Evolutionary conservation across 2,329 filamentous ascomycete genomes (phyloP).

Genomic region (Colletotrichum liriopes): DNA sequence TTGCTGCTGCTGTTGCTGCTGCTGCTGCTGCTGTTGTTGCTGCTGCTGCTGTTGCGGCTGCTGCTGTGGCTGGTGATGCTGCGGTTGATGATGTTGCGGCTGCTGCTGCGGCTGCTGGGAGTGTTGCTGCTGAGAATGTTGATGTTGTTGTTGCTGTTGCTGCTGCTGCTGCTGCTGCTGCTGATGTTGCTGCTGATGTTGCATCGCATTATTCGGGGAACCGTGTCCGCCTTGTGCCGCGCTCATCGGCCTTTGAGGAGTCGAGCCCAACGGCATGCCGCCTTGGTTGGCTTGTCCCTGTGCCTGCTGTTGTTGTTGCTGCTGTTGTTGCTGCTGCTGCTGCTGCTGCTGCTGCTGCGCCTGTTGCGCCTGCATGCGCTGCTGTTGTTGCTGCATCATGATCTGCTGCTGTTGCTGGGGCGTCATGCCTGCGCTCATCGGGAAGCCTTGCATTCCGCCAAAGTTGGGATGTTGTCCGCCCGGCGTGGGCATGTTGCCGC

Average conservation of each 20-base stretch:
- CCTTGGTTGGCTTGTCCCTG: constrained; percentile 51
- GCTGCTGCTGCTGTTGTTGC: constrained; percentile 55
- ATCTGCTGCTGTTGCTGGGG: constrained; percentile 52
- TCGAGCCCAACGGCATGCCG: constrained; percentile 47
- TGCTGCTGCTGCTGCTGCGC: constrained; percentile 52
- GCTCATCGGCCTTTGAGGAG: constrained; percentile 51
- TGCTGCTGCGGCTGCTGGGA: constrained; percentile 57
- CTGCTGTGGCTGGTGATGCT: constrained; percentile 50
- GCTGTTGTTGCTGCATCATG: constrained; percentile 49
- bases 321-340: constrained; percentile 54
- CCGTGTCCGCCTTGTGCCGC: constrained; percentile 48
- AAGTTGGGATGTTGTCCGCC: constrained; percentile 69
- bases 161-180: constrained; percentile 41
- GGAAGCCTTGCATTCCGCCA: constrained; percentile 64
- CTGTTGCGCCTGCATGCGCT: constrained; percentile 45
- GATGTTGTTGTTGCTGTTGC: constrained; percentile 51
- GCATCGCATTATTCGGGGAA: constrained; percentile 53
- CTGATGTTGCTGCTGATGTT: constrained; percentile 51
- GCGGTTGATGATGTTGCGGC: constrained; percentile 49
- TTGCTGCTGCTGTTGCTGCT: constrained; percentile 55
- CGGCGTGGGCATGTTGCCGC: constrained; percentile 65
- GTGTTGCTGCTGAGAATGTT: constrained; percentile 51
- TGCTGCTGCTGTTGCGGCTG: constrained; percentile 47
- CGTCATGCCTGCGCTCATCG: constrained; percentile 69
- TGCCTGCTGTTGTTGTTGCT: constrained; percentile 55